Evolutionary conservation across 495 filamentous ascomycete genomes (phyloP).

Genomic region (Astrothelium subdiscretum): DNA sequence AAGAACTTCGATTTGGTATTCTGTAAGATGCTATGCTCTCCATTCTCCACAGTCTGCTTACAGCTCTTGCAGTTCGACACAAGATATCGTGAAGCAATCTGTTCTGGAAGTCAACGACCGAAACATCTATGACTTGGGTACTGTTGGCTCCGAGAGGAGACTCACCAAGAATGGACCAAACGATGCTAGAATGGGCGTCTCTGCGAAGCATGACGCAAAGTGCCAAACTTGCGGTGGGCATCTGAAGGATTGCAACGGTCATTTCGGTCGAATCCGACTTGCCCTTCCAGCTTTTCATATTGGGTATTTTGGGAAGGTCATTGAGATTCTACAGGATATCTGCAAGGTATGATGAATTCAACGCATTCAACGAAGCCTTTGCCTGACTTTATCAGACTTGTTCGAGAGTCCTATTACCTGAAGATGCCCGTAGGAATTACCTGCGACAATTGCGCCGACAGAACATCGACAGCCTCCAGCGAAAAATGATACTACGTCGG

Average conservation of each 20-base stretch:
- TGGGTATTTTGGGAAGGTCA: constrained; percentile 85
- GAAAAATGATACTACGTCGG: constrained; percentile 67
- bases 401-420: constrained; percentile 63
- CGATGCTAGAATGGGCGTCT: constrained; percentile 82
- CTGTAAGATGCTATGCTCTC: constrained; percentile 41
- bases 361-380: neutral
- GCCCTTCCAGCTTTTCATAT: constrained; percentile 89
- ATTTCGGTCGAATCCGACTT: constrained; percentile 86
- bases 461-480: constrained; percentile 73
- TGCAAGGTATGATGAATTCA: constrained; percentile 51
- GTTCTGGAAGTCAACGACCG: constrained; percentile 86
- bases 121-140: constrained; percentile 76
- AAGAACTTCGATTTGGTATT: constrained; percentile 86
- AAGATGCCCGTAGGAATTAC: constrained; percentile 57
- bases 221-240: constrained; percentile 75
- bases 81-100: constrained; percentile 88
- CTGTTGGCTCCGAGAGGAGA: constrained; percentile 38
- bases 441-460: constrained; percentile 69
- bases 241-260: constrained; percentile 75
- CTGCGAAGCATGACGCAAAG: constrained; percentile 48
- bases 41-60: constrained; percentile 6
- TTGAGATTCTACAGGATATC: constrained; percentile 78
- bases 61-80: constrained; percentile 50
- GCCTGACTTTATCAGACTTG: constrained; percentile 42
- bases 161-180: constrained; percentile 72